Evolutionary conservation across 2,329 filamentous ascomycete species (phyloP).

Genomic region (Colletotrichum caudatum): DNA sequence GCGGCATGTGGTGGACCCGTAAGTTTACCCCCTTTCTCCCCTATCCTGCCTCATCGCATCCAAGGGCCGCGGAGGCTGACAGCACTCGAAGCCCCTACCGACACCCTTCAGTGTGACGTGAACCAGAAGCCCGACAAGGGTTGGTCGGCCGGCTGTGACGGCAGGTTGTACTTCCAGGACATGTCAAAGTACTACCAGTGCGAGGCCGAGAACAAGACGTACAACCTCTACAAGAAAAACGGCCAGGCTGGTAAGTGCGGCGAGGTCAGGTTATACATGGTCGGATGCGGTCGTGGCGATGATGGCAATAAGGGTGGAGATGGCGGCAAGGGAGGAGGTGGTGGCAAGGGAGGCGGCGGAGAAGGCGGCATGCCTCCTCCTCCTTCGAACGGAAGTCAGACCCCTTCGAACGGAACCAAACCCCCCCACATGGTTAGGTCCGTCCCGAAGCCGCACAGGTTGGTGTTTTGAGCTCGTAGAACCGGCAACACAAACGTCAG

Average conservation of each 20-base stretch:
- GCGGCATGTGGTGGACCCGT: constrained; percentile 74
- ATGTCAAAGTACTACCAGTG: constrained; percentile 70
- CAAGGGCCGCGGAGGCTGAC: not conserved
- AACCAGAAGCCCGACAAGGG: constrained; percentile 64
- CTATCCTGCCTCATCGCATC: not conserved
- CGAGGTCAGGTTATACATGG: constrained; percentile 56
- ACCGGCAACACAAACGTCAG: not conserved
- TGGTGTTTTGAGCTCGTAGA: not conserved
- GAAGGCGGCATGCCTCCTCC: constrained; percentile 3
- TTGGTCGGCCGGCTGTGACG: constrained; percentile 67
- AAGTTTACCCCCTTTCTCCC: constrained; percentile 44
- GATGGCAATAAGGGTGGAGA: not conserved
- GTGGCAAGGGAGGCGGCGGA: not conserved
- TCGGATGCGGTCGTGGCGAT: constrained; percentile 7
- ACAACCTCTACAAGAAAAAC: constrained; percentile 64
- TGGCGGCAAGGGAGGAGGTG: not conserved
- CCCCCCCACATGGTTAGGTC: not conserved
- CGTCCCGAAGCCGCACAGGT: not conserved
- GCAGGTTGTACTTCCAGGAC: constrained; percentile 64
- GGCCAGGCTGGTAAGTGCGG: constrained; percentile 59
- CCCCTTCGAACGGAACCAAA: not conserved
- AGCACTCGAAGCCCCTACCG: constrained; percentile 59
- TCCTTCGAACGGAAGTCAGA: not conserved
- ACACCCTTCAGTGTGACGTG: constrained; percentile 71
- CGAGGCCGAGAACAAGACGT: constrained; percentile 65